These are phyloP conservation scores for Bryoglossum gracile DNA, from an alignment of 495 filamentous ascomycete species.

Conservation along the genomic window DNA sequence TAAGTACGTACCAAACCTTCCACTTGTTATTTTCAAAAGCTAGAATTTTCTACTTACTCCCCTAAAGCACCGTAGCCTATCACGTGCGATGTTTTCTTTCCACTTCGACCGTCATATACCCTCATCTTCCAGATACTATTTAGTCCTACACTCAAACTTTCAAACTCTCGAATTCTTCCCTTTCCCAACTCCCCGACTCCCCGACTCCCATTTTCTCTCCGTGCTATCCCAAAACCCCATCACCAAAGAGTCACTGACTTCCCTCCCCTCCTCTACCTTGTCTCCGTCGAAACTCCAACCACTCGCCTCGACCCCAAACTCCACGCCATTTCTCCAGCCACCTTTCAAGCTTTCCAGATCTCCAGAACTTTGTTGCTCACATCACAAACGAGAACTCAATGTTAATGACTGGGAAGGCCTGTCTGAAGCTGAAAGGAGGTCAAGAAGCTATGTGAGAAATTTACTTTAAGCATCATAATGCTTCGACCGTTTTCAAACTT, in stretches of 20 bases:
- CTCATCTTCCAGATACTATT: too few species aligned
- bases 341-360: constrained; percentile 66
- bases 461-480: constrained; percentile 57
- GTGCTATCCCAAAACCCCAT: too few species aligned
- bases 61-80: too few species aligned
- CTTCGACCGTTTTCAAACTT: constrained; percentile 76
- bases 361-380: constrained; percentile 52
- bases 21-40: too few species aligned
- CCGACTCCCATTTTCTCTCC: too few species aligned
- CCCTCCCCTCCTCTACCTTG: too few species aligned
- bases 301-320: constrained; percentile 52
- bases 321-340: constrained; percentile 55
- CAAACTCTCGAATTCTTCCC: constrained; percentile 7
- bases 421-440: constrained; percentile 44
- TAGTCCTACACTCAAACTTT: not conserved
- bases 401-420: constrained; percentile 51
- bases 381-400: constrained; percentile 43
- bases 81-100: too few species aligned
- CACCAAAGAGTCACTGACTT: too few species aligned
- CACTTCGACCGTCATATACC: too few species aligned
- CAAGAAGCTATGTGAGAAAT: constrained; percentile 41
- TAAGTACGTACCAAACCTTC: too few species aligned
- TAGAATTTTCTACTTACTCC: too few species aligned
- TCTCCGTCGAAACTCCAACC: constrained; percentile 48
- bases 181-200: constrained; percentile 46